Evolutionary conservation across 2,329 filamentous ascomycete genomes (phyloP).

Genomic region (Hortaea werneckii): DNA sequence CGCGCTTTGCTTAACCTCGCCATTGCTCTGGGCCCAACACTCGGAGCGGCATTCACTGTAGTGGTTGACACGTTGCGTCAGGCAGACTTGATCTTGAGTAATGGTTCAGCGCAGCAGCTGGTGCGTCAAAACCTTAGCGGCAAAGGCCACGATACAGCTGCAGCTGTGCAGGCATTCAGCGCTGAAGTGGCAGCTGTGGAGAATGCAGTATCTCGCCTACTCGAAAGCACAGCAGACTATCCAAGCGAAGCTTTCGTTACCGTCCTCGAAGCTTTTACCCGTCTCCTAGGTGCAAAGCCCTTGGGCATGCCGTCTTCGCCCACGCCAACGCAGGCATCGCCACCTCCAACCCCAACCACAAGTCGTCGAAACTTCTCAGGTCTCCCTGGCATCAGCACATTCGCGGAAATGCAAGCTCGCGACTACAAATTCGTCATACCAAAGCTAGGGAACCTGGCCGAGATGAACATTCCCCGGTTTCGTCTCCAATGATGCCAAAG

Average conservation of each 20-base stretch:
- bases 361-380: conserved; percentile 30
- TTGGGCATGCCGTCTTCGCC: conserved; percentile 6
- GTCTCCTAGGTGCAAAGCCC: conserved; percentile 44
- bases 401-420: conserved; percentile 27
- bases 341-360: conserved; percentile 20
- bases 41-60: conserved; percentile 80
- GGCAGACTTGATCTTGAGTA: conserved; percentile 71
- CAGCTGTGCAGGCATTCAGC: conserved; percentile 39
- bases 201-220: conserved; percentile 70
- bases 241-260: conserved; percentile 71
- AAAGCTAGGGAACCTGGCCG: conserved; percentile 37
- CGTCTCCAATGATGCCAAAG: conserved; percentile 52
- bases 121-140: conserved; percentile 13
- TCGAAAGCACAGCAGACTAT: conserved; percentile 89
- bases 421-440: conserved; percentile 40
- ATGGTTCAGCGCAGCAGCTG: conserved; percentile 23
- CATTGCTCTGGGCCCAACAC: conserved; percentile 82
- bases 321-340: conserved; percentile 7
- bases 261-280: conserved; percentile 65
- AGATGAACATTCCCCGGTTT: conserved; percentile 48
- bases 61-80: conserved; percentile 86
- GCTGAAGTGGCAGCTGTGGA: conserved; percentile 81
- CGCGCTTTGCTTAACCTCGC: conserved; percentile 88
- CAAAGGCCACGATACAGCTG: conserved; percentile 16
- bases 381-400: conserved; percentile 33